Percentiles rank a stretch among this genome's conserved stretches.
Evolutionary conservation across 352 stramenopile genomes (phyloP).

Genomic region (Globisporangium yorkense): DNA sequence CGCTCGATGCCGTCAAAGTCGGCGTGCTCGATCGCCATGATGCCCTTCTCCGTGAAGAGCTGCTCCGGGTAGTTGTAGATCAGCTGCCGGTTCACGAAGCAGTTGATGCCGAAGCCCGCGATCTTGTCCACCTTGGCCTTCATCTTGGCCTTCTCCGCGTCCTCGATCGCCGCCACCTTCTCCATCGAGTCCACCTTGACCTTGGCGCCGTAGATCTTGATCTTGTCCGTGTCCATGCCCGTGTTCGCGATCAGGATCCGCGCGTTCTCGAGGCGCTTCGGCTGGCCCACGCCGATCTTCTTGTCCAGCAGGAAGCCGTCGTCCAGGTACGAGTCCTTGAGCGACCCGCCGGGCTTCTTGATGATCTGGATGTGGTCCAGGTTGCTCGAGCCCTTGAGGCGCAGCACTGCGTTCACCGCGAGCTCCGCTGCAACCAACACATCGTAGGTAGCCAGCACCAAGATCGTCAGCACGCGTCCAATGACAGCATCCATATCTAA

Average conservation of each 20-base stretch:
- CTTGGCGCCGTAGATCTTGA: constrained; percentile 99
- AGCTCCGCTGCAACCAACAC: constrained; percentile 57
- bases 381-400: constrained; percentile 93
- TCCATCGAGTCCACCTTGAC: constrained; percentile 98
- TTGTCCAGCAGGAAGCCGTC: constrained; percentile 99
- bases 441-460: too few relatives aligned
- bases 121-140: constrained; percentile 98
- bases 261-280: constrained; percentile 95
- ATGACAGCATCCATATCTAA: too few relatives aligned
- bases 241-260: constrained; percentile 99
- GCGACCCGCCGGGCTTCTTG: constrained; percentile 95
- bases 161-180: constrained; percentile 99
- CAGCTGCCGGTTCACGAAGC: constrained; percentile 99
- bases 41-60: constrained; percentile 97
- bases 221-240: constrained; percentile 99
- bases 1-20: constrained; percentile 99
- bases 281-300: constrained; percentile 93
- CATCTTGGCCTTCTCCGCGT: constrained; percentile 99
- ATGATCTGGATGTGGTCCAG: constrained; percentile 99
- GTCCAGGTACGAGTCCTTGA: constrained; percentile 98
- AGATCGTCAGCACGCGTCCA: too few relatives aligned
- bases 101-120: constrained; percentile 97
- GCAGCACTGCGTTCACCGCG: constrained; percentile 95
- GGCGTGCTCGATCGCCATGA: constrained; percentile 99
- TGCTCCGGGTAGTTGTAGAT: constrained; percentile 99